Percentiles rank a stretch among this genome's conserved stretches.
Evolutionary conservation across 306 rosid species (phyloP).

Genomic region (Lathyrus tuberosus): DNA sequence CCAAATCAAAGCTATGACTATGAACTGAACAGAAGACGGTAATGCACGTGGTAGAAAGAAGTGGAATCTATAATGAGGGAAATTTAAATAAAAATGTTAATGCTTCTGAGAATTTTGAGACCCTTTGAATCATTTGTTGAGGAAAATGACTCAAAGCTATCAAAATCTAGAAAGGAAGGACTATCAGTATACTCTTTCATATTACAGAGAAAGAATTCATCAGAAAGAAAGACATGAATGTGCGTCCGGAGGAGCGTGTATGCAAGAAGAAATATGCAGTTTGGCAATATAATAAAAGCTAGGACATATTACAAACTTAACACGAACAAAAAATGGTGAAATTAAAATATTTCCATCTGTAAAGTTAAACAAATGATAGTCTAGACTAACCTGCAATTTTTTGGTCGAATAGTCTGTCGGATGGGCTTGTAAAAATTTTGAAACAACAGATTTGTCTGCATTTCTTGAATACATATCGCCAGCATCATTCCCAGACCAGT

Average conservation of each 20-base stretch:
- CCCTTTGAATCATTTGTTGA: slow-evolving; percentile 13
- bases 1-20: slow-evolving; percentile 38
- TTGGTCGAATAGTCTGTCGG: slow-evolving; percentile 79
- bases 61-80: slow-evolving; percentile 32
- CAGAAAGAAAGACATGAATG: slow-evolving; percentile 18
- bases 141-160: slow-evolving; percentile 2
- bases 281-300: slow-evolving; percentile 21
- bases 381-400: slow-evolving; percentile 76
- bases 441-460: slow-evolving; percentile 66
- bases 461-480: slow-evolving; percentile 70
- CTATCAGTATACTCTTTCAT: slow-evolving; percentile 13
- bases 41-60: slow-evolving; percentile 21
- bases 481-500: slow-evolving; percentile 72
- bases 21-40: slow-evolving; percentile 21
- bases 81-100: slow-evolving; percentile 26
- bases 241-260: no score
- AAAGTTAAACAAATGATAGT: slow-evolving; percentile 32
- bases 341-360: neutral
- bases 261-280: neutral
- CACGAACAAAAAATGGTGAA: slow-evolving; percentile 24
- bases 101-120: slow-evolving; percentile 23
- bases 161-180: slow-evolving; percentile 22
- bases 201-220: slow-evolving; percentile 14
- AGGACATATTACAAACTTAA: slow-evolving; percentile 25
- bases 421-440: slow-evolving; percentile 81